Conservation (phyloP, 768 basidiomycete genomes). For the Sporobolomyces roseus region DNA sequence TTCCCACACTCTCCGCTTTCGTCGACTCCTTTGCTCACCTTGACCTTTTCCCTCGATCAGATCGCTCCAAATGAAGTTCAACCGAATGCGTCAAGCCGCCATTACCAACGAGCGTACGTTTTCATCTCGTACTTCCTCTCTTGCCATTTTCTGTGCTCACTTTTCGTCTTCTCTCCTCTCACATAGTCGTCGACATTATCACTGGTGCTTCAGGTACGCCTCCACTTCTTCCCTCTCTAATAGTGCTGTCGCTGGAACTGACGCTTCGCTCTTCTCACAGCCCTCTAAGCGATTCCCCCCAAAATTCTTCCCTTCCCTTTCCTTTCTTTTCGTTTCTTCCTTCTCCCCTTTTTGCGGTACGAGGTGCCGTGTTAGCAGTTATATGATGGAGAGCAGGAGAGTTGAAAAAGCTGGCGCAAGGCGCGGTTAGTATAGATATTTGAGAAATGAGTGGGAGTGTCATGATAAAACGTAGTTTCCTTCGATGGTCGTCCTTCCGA, state of each 20-base stretch:
- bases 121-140: not conserved
- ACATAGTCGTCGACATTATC: conserved; percentile 44
- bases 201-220: conserved; percentile 41
- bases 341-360: not conserved
- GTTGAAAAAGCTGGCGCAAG: too few relatives aligned
- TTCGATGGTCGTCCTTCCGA: too few relatives aligned
- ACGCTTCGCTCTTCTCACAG: not conserved
- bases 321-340: not conserved
- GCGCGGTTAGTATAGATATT: too few relatives aligned
- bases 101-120: conserved; percentile 60
- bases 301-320: not conserved
- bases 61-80: conserved; percentile 38
- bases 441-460: too few relatives aligned
- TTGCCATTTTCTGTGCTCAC: not conserved
- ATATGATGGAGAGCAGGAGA: too few relatives aligned
- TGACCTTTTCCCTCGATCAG: not conserved
- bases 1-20: conserved; percentile 10
- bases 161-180: not conserved
- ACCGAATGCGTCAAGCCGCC: conserved; percentile 44
- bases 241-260: not conserved
- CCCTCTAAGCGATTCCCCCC: conserved; percentile 19
- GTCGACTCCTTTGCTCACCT: too few relatives aligned
- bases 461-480: too few relatives aligned
- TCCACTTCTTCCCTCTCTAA: not conserved
- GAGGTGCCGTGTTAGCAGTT: not conserved